Evolutionary conservation across 2,329 filamentous ascomycete genomes (phyloP), one percentile per base, ranked within the genome.

Genomic region (Colletotrichum noveboracense): DNA sequence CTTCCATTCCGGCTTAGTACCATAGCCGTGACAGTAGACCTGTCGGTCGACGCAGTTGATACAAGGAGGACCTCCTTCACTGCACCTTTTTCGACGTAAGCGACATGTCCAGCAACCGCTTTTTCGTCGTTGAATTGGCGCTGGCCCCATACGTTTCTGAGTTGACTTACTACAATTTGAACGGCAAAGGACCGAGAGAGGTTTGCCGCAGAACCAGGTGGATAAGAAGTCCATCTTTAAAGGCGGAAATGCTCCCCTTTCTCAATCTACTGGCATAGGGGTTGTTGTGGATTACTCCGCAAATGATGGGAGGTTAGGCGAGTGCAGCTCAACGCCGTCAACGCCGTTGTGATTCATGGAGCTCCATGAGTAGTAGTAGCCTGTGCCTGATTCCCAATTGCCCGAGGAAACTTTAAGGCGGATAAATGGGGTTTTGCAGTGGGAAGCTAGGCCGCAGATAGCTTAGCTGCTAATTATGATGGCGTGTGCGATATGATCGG

Each of bases 1-100:
- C 65, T 67, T 67, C 65, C 65, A 67, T 12, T 24, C 43, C 3
- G 65, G 65, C 26, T 67, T 67, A 6, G 65, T 43, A 8, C 65
- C 65, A 7, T 67, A 67, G 2, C 65, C 65, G 28, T 67, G 65
- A 13, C 65, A 67, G 28, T 67, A 48, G n/a, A 67, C 13, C 6
- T 67, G 65, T 5, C 65, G 43, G 5, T 18, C 18, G 7, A 67
- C 65, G n/a, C 65, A 67, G 1, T 43, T 67, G n/a, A 26, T 1
- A 16, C 65, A 67, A 3, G 65, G 65, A 6, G 65, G 65, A 2
- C 65, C 65, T 2, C 43, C 43, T 43, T 43, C 38, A 43, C 38
- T 43, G 38, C 38, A 43, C 38, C 9, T 43, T n/a, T 43, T 43
- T 43, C 38, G 38, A 43, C 38, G 38, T 43, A 43, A 43, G 38